A percentile compares a stretch with the other conserved stretches of the same genome.
Conservation (phyloP, 345 rosid genomes). For the Anastatica hierochuntica region DNA sequence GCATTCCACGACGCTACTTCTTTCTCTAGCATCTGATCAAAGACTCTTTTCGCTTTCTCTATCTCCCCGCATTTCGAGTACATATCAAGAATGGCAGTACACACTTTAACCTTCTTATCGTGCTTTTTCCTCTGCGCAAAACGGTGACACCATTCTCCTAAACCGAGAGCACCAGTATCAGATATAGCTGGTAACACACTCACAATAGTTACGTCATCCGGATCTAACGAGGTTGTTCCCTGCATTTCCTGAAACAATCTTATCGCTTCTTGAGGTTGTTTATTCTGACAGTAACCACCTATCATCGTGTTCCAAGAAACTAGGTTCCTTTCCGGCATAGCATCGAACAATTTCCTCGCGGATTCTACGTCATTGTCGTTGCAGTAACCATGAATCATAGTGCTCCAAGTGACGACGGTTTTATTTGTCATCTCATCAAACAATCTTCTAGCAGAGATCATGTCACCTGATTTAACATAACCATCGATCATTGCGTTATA, state of each 20-base stretch:
- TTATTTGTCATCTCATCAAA: conserved; percentile 42
- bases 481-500: conserved; percentile 61
- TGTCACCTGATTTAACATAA: conserved; percentile 53
- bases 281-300: conserved; percentile 59
- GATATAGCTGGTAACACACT: conserved; percentile 72
- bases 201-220: conserved; percentile 57
- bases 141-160: conserved; percentile 55
- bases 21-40: conserved; percentile 35
- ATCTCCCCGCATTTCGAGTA: conserved; percentile 73
- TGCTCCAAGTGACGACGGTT: conserved; percentile 70
- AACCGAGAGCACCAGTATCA: conserved; percentile 55
- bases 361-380: conserved; percentile 36
- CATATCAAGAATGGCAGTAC: conserved; percentile 73
- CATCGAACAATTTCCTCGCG: conserved; percentile 49
- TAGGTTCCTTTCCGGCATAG: conserved; percentile 58
- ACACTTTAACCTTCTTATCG: conserved; percentile 38
- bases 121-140: conserved; percentile 44
- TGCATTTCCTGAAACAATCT: conserved; percentile 57
- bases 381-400: conserved; percentile 65
- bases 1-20: conserved; percentile 70
- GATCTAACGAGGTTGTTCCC: conserved; percentile 36
- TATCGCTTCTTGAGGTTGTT: conserved; percentile 57
- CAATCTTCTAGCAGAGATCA: conserved; percentile 44
- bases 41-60: conserved; percentile 37
- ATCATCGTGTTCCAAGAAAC: conserved; percentile 79